Percentiles rank a stretch among this genome's conserved stretches.
Evolutionary conservation across 78 protist species (phyloP).

Genomic region (Planoprotostelium fungivorum): DNA sequence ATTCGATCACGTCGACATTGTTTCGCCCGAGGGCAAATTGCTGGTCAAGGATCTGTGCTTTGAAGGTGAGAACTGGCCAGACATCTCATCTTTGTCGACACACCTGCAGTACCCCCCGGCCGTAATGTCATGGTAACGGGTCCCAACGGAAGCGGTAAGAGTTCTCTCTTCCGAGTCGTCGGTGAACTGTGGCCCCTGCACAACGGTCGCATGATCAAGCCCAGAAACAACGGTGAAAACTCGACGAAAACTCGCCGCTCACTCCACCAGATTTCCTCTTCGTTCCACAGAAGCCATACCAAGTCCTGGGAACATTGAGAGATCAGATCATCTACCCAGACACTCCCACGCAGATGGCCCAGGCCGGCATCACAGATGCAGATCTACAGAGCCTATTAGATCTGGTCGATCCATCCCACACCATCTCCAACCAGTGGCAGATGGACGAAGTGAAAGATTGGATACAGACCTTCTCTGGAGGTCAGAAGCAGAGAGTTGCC

Average conservation of each 20-base stretch:
- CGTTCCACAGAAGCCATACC: constrained; percentile 31
- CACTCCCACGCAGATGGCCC: constrained; percentile 47
- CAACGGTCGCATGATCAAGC: constrained; percentile 67
- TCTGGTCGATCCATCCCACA: constrained; percentile 56
- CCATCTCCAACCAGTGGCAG: constrained; percentile 50
- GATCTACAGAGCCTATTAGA: constrained; percentile 55
- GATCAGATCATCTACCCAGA: constrained; percentile 85
- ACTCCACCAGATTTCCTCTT: constrained; percentile 3
- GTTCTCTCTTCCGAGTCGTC: constrained; percentile 74
- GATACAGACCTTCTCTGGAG: constrained; percentile 60
- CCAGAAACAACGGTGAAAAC: constrained; percentile 36
- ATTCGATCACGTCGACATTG: constrained; percentile 58
- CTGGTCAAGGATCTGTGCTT: constrained; percentile 38
- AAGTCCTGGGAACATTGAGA: constrained; percentile 71
- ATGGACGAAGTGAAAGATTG: constrained; percentile 59
- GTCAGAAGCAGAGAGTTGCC: constrained; percentile 81
- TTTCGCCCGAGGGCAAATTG: constrained; percentile 65
- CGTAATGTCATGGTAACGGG: constrained; percentile 73
- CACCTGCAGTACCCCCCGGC: constrained; percentile 18
- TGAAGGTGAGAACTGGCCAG: constrained; percentile 26
- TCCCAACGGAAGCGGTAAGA: constrained; percentile 81
- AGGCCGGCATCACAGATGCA: constrained; percentile 63
- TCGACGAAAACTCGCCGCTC: not conserved
- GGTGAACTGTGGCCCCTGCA: constrained; percentile 85
- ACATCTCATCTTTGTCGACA: not conserved